Percentiles rank a stretch among this genome's conserved stretches.
Conservation (phyloP, 495 filamentous ascomycete species). For the Hyaloscypha bicolor region DNA sequence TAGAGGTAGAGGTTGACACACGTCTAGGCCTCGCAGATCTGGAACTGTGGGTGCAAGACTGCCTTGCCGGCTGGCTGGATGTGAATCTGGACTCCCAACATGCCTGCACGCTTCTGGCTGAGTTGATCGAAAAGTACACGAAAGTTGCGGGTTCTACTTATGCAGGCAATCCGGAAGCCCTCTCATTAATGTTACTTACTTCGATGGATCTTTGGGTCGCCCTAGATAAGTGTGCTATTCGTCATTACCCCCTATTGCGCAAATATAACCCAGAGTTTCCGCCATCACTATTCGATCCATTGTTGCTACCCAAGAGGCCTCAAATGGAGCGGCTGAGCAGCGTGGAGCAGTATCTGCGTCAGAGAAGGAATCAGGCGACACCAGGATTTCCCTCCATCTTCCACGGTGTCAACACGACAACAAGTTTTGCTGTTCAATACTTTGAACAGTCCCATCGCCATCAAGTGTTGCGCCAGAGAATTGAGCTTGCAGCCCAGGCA, state of each 20-base stretch:
- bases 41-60: conserved; percentile 29
- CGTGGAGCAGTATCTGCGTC: conserved; percentile 54
- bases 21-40: conserved; percentile 3
- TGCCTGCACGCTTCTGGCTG: conserved; percentile 8
- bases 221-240: conserved; percentile 53
- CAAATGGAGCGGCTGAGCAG: conserved; percentile 53
- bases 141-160: conserved; percentile 39
- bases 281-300: conserved; percentile 41
- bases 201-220: conserved; percentile 66
- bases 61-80: conserved; percentile 27
- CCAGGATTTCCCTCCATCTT: conserved; percentile 40
- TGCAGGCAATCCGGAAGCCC: conserved; percentile 46
- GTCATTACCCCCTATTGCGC: conserved; percentile 41
- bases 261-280: conserved; percentile 57
- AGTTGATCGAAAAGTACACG: conserved; percentile 36
- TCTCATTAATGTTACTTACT: conserved; percentile 63
- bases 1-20: no score
- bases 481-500: conserved; percentile 41
- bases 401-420: conserved; percentile 23
- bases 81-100: conserved; percentile 27
- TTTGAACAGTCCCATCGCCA: conserved; percentile 50
- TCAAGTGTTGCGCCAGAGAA: conserved; percentile 41
- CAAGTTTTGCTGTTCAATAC: conserved; percentile 56
- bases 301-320: conserved; percentile 49
- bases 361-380: conserved; percentile 30